These are phyloP conservation scores for Botrytis fragariae DNA, from an alignment of 2,329 filamentous ascomycete species.

Conservation along the genomic window DNA sequence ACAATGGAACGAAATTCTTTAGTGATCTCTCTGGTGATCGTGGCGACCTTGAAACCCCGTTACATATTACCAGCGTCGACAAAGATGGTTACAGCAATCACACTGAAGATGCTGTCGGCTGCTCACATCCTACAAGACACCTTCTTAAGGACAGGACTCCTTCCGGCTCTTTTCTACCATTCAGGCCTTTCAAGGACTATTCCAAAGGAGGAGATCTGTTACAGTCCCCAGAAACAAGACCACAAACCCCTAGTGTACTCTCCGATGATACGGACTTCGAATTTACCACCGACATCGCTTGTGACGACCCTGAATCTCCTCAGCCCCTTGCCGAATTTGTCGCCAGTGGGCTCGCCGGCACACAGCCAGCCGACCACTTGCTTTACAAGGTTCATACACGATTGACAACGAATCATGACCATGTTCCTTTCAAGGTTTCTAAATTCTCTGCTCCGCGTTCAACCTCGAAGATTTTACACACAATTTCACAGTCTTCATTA, in stretches of 20 bases:
- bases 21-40: conserved; percentile 73
- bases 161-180: conserved; percentile 29
- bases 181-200: conserved; percentile 50
- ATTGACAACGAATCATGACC: conserved; percentile 18
- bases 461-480: conserved; percentile 24
- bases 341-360: conserved; percentile 57
- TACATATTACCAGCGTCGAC: conserved; percentile 49
- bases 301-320: conserved; percentile 5
- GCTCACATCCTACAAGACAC: conserved; percentile 11
- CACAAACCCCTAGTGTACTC: conserved; percentile 30
- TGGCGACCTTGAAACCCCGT: conserved; percentile 48
- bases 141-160: conserved; percentile 22
- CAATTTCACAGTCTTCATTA: conserved; percentile 26
- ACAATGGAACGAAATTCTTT: conserved; percentile 75
- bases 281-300: conserved; percentile 31
- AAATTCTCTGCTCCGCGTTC: conserved; percentile 23
- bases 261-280: conserved; percentile 34
- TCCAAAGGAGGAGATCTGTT: conserved; percentile 29
- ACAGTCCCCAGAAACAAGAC: conserved; percentile 24
- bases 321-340: conserved; percentile 44
- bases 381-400: conserved; percentile 49
- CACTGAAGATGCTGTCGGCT: conserved; percentile 25
- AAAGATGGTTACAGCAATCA: conserved; percentile 39
- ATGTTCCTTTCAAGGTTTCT: conserved; percentile 19
- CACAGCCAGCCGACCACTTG: conserved; percentile 64